Evolutionary conservation across 2,329 filamentous ascomycete species (phyloP).

Genomic region (Fusarium mundagurra): DNA sequence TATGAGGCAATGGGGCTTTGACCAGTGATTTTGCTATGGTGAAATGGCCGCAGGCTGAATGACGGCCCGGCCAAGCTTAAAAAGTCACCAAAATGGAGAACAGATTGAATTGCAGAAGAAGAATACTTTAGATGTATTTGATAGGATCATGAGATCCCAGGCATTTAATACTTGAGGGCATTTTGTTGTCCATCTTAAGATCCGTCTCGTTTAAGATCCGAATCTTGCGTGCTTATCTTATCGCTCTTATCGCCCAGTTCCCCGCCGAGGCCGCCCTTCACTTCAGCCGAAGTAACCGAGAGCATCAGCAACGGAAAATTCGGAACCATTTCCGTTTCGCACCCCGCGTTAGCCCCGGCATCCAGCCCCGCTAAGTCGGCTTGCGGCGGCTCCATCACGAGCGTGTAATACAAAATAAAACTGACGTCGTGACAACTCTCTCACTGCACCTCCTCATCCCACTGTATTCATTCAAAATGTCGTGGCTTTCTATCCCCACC

Average conservation of each 20-base stretch:
- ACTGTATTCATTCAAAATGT: constrained; percentile 22
- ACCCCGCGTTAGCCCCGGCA: constrained; percentile 11
- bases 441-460: not conserved
- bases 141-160: too few species aligned
- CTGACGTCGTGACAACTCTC: not conserved
- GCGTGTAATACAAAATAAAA: constrained; percentile 12
- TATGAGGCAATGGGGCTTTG: not conserved
- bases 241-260: not conserved
- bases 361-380: constrained; percentile 20
- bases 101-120: too few species aligned
- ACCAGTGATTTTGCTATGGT: not conserved
- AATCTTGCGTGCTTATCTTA: not conserved
- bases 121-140: too few species aligned
- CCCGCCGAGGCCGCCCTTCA: not conserved
- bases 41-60: fast-evolving
- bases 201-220: too few species aligned
- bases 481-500: constrained; percentile 48
- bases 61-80: fast-evolving
- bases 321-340: constrained; percentile 1
- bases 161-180: too few species aligned
- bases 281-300: constrained; percentile 14
- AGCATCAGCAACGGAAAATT: not conserved
- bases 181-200: not conserved
- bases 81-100: not conserved
- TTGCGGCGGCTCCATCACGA: constrained; percentile 26